Percentiles rank a stretch among this genome's conserved stretches.
These are phyloP conservation scores for Ceratocystis lukuohia DNA, from an alignment of 2,329 filamentous ascomycete genomes.

Conservation along the genomic window DNA sequence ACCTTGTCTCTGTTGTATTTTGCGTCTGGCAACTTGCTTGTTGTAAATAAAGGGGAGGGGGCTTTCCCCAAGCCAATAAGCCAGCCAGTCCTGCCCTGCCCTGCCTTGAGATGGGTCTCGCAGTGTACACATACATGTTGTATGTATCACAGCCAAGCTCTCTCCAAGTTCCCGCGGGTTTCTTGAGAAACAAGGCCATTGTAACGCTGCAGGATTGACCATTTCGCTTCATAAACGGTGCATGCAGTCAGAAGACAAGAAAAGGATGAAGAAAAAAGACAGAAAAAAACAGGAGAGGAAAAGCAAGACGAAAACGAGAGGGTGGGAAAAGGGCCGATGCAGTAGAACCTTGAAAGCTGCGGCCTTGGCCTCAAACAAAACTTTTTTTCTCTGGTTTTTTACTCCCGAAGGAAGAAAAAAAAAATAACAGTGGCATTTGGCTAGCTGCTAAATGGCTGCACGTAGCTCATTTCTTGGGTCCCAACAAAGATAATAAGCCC, in stretches of 20 bases:
- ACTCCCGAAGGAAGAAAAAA: not conserved
- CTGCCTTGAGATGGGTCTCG: no score
- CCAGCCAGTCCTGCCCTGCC: no score
- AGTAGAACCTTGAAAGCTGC: not conserved
- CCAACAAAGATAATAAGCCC: not conserved
- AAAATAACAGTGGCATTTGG: not conserved
- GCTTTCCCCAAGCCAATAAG: no score
- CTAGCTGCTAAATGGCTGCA: no score
- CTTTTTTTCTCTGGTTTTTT: not conserved
- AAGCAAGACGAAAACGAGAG: not conserved
- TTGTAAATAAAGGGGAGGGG: no score
- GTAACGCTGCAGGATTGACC: not conserved
- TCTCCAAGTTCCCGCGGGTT: not conserved
- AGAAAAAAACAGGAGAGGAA: not conserved
- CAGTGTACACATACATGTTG: not conserved
- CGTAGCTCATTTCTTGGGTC: not conserved
- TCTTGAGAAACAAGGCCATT: slow-evolving; percentile 1
- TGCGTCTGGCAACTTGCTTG: no score
- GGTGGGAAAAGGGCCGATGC: slow-evolving; percentile 1
- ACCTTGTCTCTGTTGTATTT: no score
- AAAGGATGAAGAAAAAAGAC: not conserved
- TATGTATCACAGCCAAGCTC: not conserved
- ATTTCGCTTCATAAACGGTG: not conserved
- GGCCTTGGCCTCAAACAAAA: not conserved
- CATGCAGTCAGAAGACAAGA: not conserved